Conservation (phyloP, 192 early-diverging fungal species). For the Obelidium mucronatum region DNA sequence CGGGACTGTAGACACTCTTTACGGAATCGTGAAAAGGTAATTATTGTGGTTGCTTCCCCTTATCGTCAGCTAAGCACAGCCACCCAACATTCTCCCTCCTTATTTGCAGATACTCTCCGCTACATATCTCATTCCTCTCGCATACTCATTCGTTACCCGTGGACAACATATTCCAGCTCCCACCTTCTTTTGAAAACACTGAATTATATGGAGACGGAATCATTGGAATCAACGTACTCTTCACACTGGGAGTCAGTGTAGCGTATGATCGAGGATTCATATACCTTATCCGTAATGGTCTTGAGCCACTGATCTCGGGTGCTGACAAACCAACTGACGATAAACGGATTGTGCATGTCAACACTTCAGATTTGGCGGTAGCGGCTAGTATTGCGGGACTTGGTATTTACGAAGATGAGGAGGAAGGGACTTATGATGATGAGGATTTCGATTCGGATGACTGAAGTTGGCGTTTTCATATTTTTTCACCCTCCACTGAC, state of each 20-base stretch:
- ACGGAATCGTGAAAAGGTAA: slow-evolving; percentile 13
- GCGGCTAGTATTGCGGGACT: not conserved
- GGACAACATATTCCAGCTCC: slow-evolving; percentile 16
- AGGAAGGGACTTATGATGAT: not conserved
- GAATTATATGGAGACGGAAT: slow-evolving; percentile 7
- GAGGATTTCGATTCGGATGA: not conserved
- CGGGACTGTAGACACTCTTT: slow-evolving; percentile 18
- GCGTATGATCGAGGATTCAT: slow-evolving; percentile 28
- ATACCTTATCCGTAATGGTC: slow-evolving; percentile 18
- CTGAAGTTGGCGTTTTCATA: not conserved
- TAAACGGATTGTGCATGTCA: not conserved
- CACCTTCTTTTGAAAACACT: slow-evolving; percentile 7
- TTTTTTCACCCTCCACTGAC: too few species aligned
- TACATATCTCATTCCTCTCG: slow-evolving; percentile 35
- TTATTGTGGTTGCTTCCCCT: not conserved
- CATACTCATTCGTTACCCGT: slow-evolving; percentile 14
- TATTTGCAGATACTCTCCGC: slow-evolving; percentile 9
- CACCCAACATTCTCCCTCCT: not conserved
- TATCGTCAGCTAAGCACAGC: not conserved
- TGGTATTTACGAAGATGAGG: not conserved
- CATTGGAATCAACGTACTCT: slow-evolving; percentile 19
- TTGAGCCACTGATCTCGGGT: slow-evolving; percentile 1
- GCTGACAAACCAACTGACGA: not conserved
- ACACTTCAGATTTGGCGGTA: not conserved
- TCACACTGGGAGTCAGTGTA: slow-evolving; percentile 16